Evolutionary conservation across 495 filamentous ascomycete species (phyloP).

Genomic region (Parathielavia hyrcaniae): DNA sequence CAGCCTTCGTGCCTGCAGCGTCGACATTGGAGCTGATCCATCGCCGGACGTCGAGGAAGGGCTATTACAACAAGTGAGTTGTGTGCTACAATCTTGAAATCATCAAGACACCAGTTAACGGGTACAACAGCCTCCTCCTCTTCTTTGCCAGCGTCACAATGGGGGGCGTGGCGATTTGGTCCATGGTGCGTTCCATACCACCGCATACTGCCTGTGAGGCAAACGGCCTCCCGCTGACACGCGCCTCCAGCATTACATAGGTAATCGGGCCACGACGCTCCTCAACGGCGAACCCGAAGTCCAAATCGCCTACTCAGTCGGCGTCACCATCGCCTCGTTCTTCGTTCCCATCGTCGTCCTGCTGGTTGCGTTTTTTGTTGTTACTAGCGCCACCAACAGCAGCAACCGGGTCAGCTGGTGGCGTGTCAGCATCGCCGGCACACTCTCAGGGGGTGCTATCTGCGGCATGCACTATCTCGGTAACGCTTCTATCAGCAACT

Average conservation of each 20-base stretch:
- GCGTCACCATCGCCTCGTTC: slow-evolving; percentile 71
- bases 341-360: slow-evolving; percentile 74
- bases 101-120: not conserved
- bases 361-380: slow-evolving; percentile 61
- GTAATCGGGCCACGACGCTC: slow-evolving; percentile 71
- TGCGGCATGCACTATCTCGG: slow-evolving; percentile 90
- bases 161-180: slow-evolving; percentile 74
- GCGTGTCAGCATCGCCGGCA: slow-evolving; percentile 56
- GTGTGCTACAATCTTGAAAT: not conserved
- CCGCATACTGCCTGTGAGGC: not conserved
- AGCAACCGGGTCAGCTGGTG: slow-evolving; percentile 47
- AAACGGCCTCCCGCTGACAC: not conserved
- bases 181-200: slow-evolving; percentile 35
- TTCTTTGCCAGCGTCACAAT: slow-evolving; percentile 65
- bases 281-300: slow-evolving; percentile 52
- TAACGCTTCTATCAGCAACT: slow-evolving; percentile 76
- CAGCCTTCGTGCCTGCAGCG: no score
- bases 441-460: slow-evolving; percentile 64
- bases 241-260: slow-evolving; percentile 60
- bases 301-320: slow-evolving; percentile 66
- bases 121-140: slow-evolving; percentile 56
- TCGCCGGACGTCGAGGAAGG: slow-evolving; percentile 59
- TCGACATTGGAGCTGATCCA: slow-evolving; percentile 79
- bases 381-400: slow-evolving; percentile 56
- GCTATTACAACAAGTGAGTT: slow-evolving; percentile 60